Conservation (phyloP, 495 filamentous ascomycete species). For the Penicillium cosmopolitanum region DNA sequence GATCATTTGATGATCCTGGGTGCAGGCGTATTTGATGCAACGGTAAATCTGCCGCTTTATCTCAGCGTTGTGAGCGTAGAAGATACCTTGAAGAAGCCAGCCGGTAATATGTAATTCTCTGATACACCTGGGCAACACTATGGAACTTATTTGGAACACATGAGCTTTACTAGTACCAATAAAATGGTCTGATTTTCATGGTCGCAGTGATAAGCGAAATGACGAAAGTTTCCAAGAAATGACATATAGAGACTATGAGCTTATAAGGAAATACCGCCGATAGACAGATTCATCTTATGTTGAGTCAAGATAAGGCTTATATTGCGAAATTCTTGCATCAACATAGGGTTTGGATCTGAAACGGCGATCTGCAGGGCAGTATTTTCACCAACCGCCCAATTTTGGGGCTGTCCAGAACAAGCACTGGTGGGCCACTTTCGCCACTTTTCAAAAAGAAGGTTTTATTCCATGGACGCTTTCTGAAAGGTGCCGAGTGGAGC, state of each 20-base stretch:
- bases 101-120: too few relatives aligned
- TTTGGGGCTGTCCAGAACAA: not conserved
- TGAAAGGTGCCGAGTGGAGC: too few relatives aligned
- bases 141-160: too few relatives aligned
- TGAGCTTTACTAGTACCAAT: too few relatives aligned
- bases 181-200: too few relatives aligned
- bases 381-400: not conserved
- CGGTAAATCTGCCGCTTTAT: conserved; percentile 12
- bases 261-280: not conserved
- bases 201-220: not conserved
- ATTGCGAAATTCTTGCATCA: conserved; percentile 1
- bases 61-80: conserved; percentile 15
- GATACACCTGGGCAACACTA: too few relatives aligned
- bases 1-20: conserved; percentile 18
- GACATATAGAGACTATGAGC: not conserved
- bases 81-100: conserved; percentile 13
- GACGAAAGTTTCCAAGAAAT: not conserved
- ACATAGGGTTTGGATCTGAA: not conserved
- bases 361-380: not conserved
- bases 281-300: not conserved
- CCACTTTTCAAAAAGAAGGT: not conserved
- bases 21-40: conserved; percentile 13
- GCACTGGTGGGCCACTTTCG: not conserved
- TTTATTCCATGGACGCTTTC: too few relatives aligned
- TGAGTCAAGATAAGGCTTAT: not conserved